Base-by-base conservation (phyloP, 2,329 filamentous ascomycete genomes). In the Bimuria novae-zelandiae region DNA sequence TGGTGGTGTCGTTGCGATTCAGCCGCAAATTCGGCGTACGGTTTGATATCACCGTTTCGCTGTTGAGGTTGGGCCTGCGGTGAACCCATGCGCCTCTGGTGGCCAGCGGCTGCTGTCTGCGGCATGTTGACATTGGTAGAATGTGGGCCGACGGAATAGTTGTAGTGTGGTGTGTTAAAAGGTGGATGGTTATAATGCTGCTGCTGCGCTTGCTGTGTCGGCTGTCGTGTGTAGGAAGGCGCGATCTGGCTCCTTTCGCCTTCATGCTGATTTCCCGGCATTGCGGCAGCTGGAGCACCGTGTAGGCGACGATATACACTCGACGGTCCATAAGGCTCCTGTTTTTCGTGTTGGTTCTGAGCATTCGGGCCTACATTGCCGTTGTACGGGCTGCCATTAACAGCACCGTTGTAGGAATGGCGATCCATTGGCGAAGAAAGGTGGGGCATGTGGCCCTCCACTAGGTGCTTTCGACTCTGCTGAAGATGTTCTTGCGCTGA, bases 381-480 rank as follows among this genome's bases (percentile, higher is more conserved):
- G 19, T 43, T 43, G 17, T 35, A 22, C 17, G 17, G 27, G 27
- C 17, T 45, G 17, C 17, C 4, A 17, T 33, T 16, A 7, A 4
- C n/a, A 21, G 41, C 25, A 33, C n/a, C 5, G 10, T 27, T 27
- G 14, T 29, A 16, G 7, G 12, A 25, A 8, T 11, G 1, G 8
- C 6, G 16, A 19, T 33, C 8, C 39, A 16, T 42, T 7, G 7
- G 6, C 25, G 25, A 10, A 14, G 12, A 16, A 33, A 35, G 30
- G 7, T 12, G 43, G 7, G 43, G 43, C 43, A 46, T 46, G 21
- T 46, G 43, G 11, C 43, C 30, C 21, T 46, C 6, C n/a, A 35
- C n/a, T 22, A 27, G 19, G 14, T 33, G 3, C 30, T 8, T 7
- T 12, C 30, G 42, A 16, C 29, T 22, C 27, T 45, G 17, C 12